Evolutionary conservation across 2,329 filamentous ascomycete genomes (phyloP).

Genomic region (Leptographium wingfieldii): DNA sequence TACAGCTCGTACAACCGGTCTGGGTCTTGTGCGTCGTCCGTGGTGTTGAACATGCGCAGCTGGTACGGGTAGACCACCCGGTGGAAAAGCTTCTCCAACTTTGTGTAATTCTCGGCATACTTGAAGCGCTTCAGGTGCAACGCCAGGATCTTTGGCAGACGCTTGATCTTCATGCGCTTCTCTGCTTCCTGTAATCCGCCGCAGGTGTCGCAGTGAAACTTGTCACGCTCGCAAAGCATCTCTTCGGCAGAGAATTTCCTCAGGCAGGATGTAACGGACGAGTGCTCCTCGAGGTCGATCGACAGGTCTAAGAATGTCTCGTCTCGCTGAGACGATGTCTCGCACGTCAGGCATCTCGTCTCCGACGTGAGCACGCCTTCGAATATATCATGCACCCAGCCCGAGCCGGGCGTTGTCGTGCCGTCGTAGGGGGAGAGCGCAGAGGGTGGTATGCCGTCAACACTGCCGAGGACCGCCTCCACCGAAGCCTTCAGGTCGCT

Average conservation of each 20-base stretch:
- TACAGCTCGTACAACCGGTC: slow-evolving; percentile 94
- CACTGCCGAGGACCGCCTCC: slow-evolving; percentile 25
- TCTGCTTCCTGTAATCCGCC: slow-evolving; percentile 94
- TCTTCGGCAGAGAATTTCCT: slow-evolving; percentile 96
- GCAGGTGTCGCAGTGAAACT: slow-evolving; percentile 97
- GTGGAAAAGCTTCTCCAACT: slow-evolving; percentile 92
- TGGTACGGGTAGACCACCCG: slow-evolving; percentile 95
- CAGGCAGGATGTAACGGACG: slow-evolving; percentile 89
- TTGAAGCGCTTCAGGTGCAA: slow-evolving; percentile 96
- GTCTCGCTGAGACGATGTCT: slow-evolving; percentile 87
- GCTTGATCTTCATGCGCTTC: slow-evolving; percentile 98
- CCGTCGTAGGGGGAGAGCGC: slow-evolving; percentile 21
- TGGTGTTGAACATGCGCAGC: slow-evolving; percentile 92
- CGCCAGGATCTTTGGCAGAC: slow-evolving; percentile 79
- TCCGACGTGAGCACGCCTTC: slow-evolving; percentile 91
- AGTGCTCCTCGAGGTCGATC: slow-evolving; percentile 89
- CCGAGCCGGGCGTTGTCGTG: slow-evolving; percentile 48
- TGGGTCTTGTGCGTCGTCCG: slow-evolving; percentile 84
- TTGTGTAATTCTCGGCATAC: slow-evolving; percentile 89
- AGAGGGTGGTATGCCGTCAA: slow-evolving; percentile 15
- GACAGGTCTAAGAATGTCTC: slow-evolving; percentile 94
- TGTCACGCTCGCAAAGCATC: slow-evolving; percentile 96
- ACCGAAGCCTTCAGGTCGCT: slow-evolving; percentile 39
- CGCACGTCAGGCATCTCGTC: slow-evolving; percentile 90
- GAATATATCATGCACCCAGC: slow-evolving; percentile 96